Base-by-base conservation (phyloP, 1,139 yeast genomes). In the Sugiyamaella pinicola region DNA sequence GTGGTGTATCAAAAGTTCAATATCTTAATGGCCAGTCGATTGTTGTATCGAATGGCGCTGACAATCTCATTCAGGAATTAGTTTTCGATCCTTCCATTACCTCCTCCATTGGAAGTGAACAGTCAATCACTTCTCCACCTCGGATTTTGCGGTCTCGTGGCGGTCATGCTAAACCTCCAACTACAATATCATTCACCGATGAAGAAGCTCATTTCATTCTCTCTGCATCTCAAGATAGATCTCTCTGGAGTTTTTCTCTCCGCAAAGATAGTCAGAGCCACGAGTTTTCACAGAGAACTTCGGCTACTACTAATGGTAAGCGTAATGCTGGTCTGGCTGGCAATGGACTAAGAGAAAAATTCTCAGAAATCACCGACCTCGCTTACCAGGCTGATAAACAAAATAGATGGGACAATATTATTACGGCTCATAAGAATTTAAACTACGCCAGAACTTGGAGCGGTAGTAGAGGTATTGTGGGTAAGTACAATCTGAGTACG, bases 211-310 rank as follows among this genome's bases (percentile, higher is more conserved):
- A 95, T 70, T 88, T 83, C 69, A 68, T 95, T 29, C 78, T 88
- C 54, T 87, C 96, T 58, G 96, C 95, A 3, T 88, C 98, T 0
- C 80, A 85, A 61, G 99, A 95, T 71, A 79, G 81, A 60, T 79
- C 96, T 1, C 78, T 93, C 61, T 93, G 99, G 97, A 80, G 83
- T 17, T 93, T 93, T 64, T 91, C 98, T 0, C 75, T 93, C 52
- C 80, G 98, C 62, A 93, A 93, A 68, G 99, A 95, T 69, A 96
- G 98, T 0, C 99, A 95, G 71, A 88, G 96, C 1, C 96, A 88
- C 64, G 96, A 90, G 68, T 74, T 93, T 65, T 90, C 98, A 0
- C 98, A 91, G 71, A 55, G 68, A 42, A 54, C 58, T 5, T 53
- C 60, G 12, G 82, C 82, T 22, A 70, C 71, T 9, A 65, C 75